Percentiles rank a stretch among this genome's conserved stretches.
These are phyloP conservation scores for Gremmenia infestans DNA, from an alignment of 2,329 filamentous ascomycete genomes.

Conservation along the genomic window DNA sequence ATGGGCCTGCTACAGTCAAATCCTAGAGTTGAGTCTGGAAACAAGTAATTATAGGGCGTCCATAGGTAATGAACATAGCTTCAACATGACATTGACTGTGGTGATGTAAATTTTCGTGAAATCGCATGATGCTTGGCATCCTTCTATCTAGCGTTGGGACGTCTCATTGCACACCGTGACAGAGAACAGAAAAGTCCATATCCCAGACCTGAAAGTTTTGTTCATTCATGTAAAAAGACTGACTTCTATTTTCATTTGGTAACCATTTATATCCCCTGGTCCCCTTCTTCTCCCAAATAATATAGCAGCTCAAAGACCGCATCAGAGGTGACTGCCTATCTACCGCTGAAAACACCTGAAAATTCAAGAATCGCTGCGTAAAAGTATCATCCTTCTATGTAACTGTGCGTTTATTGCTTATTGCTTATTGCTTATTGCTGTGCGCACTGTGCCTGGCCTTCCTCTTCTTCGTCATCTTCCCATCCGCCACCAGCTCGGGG, in stretches of 20 bases:
- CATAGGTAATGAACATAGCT: too few relatives aligned
- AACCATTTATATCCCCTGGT: background rate
- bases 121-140: too few relatives aligned
- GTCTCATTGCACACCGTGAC: too few relatives aligned
- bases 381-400: constrained; percentile 5
- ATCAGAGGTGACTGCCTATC: background rate
- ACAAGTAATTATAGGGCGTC: too few relatives aligned
- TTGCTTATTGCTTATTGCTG: constrained; percentile 18
- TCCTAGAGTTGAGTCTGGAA: too few relatives aligned
- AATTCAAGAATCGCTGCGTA: background rate
- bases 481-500: constrained; percentile 60
- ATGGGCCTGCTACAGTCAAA: too few relatives aligned
- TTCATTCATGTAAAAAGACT: background rate
- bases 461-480: constrained; percentile 64
- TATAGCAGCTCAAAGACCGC: background rate
- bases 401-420: constrained; percentile 18
- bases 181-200: too few relatives aligned
- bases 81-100: too few relatives aligned
- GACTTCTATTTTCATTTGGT: background rate
- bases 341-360: background rate
- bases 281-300: background rate
- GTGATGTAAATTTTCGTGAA: too few relatives aligned
- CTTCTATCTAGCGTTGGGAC: too few relatives aligned
- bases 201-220: too few relatives aligned
- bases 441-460: constrained; percentile 58